Percentiles rank a stretch among this genome's conserved stretches.
These are phyloP conservation scores for Trichocomaceae sp. DNA, from an alignment of 2,329 filamentous ascomycete genomes.

Conservation along the genomic window DNA sequence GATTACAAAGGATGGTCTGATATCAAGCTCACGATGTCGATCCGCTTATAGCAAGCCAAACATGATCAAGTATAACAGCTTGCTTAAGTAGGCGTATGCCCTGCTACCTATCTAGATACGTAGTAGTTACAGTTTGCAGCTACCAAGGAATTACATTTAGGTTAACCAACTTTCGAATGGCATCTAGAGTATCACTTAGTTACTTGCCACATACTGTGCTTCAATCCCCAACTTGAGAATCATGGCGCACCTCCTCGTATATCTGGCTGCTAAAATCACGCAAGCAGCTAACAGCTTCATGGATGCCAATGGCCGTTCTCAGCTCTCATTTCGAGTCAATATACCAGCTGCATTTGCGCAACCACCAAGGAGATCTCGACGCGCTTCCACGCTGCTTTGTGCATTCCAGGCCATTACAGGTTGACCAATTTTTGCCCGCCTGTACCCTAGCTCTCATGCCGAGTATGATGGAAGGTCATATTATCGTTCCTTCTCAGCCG, in stretches of 20 bases:
- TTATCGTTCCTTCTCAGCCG: neutral
- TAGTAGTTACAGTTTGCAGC: no score
- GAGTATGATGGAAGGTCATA: neutral
- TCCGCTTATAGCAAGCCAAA: no score
- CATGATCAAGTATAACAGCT: no score
- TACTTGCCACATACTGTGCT: no score
- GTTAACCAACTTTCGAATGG: no score
- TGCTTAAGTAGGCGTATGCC: no score
- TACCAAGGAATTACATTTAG: no score
- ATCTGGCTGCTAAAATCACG: constrained; percentile 5
- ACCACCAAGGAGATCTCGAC: constrained; percentile 3
- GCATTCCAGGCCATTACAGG: constrained; percentile 7
- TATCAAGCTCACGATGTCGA: no score
- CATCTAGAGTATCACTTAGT: no score
- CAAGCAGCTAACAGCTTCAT: constrained; percentile 8
- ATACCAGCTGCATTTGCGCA: neutral
- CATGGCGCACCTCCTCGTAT: constrained; percentile 4
- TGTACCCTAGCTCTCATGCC: constrained; percentile 5
- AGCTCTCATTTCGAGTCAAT: constrained; percentile 9
- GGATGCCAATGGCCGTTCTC: constrained; percentile 1
- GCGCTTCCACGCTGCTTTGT: constrained; percentile 4
- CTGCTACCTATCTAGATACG: no score
- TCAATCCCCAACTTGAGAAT: neutral
- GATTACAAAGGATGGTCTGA: no score
- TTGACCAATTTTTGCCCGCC: neutral